phyloP scores from a whole-genome alignment of 495 filamentous ascomycete species.

The Podospora pseudoanserina region DNA sequence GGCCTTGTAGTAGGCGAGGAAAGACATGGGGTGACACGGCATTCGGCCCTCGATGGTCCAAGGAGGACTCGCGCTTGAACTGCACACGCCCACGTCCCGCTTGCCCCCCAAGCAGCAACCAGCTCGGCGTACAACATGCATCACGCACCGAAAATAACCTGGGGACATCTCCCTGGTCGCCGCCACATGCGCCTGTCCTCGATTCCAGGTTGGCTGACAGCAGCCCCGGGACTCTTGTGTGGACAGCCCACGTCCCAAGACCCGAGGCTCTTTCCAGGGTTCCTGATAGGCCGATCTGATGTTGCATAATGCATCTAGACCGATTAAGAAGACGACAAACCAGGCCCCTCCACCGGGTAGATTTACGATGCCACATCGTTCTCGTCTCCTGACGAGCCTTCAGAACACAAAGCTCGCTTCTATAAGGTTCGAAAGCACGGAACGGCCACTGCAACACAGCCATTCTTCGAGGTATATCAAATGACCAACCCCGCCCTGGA shows the following conservation, averaged over 20 bases:
- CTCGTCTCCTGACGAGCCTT: neutral
- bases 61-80: neutral
- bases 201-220: too few species aligned
- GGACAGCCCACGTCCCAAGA: neutral
- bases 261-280: neutral
- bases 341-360: neutral
- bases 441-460: neutral
- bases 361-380: neutral
- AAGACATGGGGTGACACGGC: constrained; percentile 11
- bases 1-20: constrained; percentile 8
- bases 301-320: constrained; percentile 4
- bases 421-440: neutral
- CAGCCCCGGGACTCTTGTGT: neutral
- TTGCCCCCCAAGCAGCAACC: neutral
- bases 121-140: neutral
- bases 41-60: neutral
- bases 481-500: neutral
- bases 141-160: neutral
- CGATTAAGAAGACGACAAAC: neutral
- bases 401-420: neutral
- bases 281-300: neutral
- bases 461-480: neutral
- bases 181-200: too few species aligned
- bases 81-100: neutral
- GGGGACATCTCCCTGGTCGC: neutral